phyloP scores from a whole-genome alignment of 352 stramenopile genomes.

The Thraustochytrium sp. region DNA sequence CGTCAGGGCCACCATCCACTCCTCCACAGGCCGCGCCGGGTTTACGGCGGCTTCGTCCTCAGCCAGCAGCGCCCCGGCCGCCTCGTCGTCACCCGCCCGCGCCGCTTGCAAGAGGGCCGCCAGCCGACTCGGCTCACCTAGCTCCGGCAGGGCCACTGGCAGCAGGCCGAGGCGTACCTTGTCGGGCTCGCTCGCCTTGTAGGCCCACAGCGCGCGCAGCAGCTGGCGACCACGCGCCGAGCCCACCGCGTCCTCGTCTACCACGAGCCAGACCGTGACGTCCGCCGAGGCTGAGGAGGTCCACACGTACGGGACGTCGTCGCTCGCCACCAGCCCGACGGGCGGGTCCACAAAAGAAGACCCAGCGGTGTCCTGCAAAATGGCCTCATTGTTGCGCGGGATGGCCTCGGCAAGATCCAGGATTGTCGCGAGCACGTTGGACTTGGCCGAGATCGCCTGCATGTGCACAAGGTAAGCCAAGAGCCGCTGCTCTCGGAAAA shows the following conservation, averaged over 20 bases:
- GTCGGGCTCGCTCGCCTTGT: neutral
- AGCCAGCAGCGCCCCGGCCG: neutral
- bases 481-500: conserved; percentile 67
- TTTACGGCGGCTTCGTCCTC: neutral
- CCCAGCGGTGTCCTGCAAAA: neutral
- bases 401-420: neutral
- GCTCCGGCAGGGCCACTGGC: neutral
- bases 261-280: neutral
- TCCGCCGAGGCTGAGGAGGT: neutral
- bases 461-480: conserved; percentile 48
- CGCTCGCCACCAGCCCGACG: neutral
- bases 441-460: conserved; percentile 55
- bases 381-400: neutral
- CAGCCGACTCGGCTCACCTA: neutral
- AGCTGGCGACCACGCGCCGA: neutral
- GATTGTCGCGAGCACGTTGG: conserved; percentile 46
- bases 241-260: neutral
- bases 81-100: neutral
- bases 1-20: neutral
- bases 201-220: neutral
- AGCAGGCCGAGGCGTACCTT: neutral
- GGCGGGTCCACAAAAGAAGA: neutral
- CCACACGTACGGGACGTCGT: neutral
- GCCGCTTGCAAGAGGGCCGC: neutral
- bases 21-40: neutral